Percentiles rank a stretch among this genome's conserved stretches.
Evolutionary conservation across 257 asterid genomes (phyloP).

Genomic region (Solanum chiquidenum): DNA sequence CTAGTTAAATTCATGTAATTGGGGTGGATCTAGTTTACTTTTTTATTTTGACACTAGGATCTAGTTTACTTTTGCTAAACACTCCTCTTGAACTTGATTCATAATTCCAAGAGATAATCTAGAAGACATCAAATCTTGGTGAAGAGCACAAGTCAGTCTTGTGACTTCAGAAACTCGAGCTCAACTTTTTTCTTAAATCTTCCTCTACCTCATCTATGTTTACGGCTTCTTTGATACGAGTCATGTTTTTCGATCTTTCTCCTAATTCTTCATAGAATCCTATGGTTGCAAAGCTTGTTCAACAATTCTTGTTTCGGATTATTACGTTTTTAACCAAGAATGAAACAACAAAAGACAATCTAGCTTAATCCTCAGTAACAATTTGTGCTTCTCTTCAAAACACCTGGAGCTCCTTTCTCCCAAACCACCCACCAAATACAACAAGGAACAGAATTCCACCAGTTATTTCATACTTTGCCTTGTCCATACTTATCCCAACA

Average conservation of each 20-base stretch:
- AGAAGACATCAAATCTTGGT: neutral
- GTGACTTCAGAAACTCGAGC: neutral
- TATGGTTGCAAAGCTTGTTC: neutral
- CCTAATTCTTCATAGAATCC: neutral
- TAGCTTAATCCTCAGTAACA: neutral
- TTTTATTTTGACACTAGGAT: neutral
- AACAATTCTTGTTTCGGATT: neutral
- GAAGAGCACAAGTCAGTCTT: neutral
- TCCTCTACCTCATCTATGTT: neutral
- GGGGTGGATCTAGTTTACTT: neutral
- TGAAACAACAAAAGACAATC: neutral
- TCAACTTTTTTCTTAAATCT: neutral
- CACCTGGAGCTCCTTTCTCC: neutral
- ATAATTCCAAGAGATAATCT: neutral
- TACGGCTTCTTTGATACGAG: neutral
- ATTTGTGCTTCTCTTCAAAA: neutral
- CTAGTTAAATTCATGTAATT: neutral
- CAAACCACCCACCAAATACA: neutral
- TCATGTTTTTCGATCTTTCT: neutral
- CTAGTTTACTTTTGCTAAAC: neutral
- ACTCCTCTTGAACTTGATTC: neutral
- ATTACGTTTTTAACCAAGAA: neutral
- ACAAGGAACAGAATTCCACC: neutral
- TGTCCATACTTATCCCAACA: neutral
- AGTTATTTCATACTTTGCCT: neutral